Conservation (phyloP, 306 rosid genomes). For the Sesbania bispinosa region DNA sequence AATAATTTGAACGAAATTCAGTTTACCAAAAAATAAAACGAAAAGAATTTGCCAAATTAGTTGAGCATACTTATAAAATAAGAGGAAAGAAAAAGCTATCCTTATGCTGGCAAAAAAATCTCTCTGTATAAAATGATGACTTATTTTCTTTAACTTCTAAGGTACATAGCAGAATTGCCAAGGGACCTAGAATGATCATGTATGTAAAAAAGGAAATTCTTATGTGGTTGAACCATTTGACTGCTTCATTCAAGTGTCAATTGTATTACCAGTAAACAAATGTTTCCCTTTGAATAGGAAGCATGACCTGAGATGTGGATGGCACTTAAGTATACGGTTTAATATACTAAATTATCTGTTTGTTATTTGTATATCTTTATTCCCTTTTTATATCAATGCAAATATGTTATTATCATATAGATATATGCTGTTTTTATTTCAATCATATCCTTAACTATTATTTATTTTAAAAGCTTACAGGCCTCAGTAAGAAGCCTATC, state of each 20-base stretch:
- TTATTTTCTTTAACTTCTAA: background rate
- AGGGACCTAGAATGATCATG: background rate
- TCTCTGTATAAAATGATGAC: background rate
- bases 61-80: background rate
- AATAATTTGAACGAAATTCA: background rate
- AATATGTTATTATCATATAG: background rate
- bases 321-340: background rate
- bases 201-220: background rate
- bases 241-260: background rate
- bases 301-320: background rate
- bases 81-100: no score
- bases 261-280: background rate
- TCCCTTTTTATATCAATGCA: background rate
- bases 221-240: background rate
- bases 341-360: background rate
- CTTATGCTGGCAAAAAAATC: background rate
- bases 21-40: no score
- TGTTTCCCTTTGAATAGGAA: slow-evolving; percentile 1
- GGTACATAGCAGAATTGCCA: background rate
- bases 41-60: background rate
- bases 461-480: slow-evolving; percentile 63
- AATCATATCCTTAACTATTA: slow-evolving; percentile 26
- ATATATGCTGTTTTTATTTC: background rate
- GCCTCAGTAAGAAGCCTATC: slow-evolving; percentile 53
- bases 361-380: background rate